A percentile compares a stretch with the other conserved stretches of the same genome.
phyloP scores from a whole-genome alignment of 2,329 filamentous ascomycete species.

The Metarhizium sp. region DNA sequence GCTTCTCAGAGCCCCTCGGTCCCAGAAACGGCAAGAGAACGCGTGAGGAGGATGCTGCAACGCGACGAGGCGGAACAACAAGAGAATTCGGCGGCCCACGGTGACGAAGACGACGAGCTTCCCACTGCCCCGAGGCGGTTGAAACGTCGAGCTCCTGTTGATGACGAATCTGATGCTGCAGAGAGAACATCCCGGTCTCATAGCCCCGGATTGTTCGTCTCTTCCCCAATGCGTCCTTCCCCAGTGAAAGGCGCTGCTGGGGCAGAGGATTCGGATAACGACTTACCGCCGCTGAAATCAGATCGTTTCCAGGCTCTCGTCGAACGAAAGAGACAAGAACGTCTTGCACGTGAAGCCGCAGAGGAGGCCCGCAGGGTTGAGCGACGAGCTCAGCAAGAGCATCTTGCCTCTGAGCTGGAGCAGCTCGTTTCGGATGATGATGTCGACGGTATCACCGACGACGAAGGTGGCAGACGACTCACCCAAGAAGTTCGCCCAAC shows the following conservation, averaged over 20 bases:
- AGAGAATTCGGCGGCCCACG: conserved; percentile 14
- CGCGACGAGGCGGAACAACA: conserved; percentile 16
- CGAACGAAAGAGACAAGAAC: conserved; percentile 62
- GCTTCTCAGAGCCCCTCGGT: conserved; percentile 6
- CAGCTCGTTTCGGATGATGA: conserved; percentile 27
- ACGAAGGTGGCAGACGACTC: conserved; percentile 53
- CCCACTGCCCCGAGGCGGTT: conserved; percentile 32
- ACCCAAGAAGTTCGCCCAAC: conserved; percentile 61
- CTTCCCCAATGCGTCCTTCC: conserved; percentile 34
- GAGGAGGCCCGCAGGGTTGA: conserved; percentile 40
- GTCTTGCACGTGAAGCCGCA: conserved; percentile 55
- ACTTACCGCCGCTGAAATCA: conserved; percentile 38
- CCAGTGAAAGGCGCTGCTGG: conserved; percentile 18
- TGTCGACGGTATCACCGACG: conserved; percentile 48
- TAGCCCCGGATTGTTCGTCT: conserved; percentile 45
- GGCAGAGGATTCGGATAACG: conserved; percentile 35
- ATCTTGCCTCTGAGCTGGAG: conserved; percentile 25
- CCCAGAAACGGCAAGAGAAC: conserved; percentile 27
- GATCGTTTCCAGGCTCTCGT: conserved; percentile 63
- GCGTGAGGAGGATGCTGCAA: conserved; percentile 34
- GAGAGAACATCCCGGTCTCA: conserved; percentile 14
- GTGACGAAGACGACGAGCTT: conserved; percentile 24
- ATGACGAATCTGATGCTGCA: conserved; percentile 18
- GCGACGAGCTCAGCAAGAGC: conserved; percentile 26
- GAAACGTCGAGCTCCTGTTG: conserved; percentile 24